Conservation (phyloP, 2,329 filamentous ascomycete genomes). For the Lasiodiplodia hormozganensis region DNA sequence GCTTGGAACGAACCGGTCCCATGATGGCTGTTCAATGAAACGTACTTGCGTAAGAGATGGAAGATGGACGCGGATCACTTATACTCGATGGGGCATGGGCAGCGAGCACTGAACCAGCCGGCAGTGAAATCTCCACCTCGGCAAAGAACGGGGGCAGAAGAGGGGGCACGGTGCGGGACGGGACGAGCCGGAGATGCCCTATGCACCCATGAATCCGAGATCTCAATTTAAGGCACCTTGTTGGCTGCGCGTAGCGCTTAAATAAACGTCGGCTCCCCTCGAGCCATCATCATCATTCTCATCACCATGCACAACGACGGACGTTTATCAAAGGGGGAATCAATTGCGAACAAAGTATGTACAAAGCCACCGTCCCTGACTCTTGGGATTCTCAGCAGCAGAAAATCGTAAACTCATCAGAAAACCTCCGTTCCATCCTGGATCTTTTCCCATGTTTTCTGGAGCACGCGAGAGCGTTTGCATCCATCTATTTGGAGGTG, state of each 20-base stretch:
- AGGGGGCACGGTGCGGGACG: conserved; percentile 2
- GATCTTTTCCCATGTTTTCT: not conserved
- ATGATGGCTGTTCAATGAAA: not conserved
- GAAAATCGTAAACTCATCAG: conserved; percentile 20
- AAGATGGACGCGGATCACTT: not conserved
- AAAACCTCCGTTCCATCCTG: not conserved
- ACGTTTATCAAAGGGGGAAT: conserved; percentile 14
- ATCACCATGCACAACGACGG: not conserved
- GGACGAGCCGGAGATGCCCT: conserved; percentile 22
- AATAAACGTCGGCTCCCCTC: not conserved
- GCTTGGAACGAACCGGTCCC: not conserved
- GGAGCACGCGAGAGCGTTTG: not conserved
- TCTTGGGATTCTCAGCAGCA: not conserved
- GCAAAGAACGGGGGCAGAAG: not conserved
- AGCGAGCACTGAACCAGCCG: not conserved
- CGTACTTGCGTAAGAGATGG: not conserved
- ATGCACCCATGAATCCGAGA: conserved; percentile 5
- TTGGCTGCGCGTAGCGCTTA: conserved; percentile 6
- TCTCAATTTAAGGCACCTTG: conserved; percentile 17
- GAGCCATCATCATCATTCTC: not conserved
- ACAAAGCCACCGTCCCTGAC: not conserved
- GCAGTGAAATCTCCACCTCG: conserved; percentile 14
- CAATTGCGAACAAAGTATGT: conserved; percentile 23
- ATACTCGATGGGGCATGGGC: not conserved
- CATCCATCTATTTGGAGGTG: conserved; percentile 53